Conservation (phyloP, 2,329 filamentous ascomycete genomes). For the Xylaria sp. region DNA sequence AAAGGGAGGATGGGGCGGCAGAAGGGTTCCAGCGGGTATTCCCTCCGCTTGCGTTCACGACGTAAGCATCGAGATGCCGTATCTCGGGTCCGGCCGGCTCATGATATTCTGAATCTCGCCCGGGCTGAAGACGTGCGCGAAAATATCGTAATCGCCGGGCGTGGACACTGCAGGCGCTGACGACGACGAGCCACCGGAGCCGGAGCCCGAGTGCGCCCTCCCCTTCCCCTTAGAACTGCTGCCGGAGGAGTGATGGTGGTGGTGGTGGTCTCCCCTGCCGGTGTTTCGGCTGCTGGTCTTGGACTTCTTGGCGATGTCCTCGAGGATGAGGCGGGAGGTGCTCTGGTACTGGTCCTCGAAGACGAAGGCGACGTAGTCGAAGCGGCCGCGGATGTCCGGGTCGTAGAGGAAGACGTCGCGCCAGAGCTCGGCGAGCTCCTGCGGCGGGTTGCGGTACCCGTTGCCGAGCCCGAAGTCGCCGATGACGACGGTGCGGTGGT, state of each 20-base stretch:
- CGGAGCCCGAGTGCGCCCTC: constrained; percentile 36
- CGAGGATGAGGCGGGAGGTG: constrained; percentile 55
- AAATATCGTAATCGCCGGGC: constrained; percentile 55
- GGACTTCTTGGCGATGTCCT: constrained; percentile 59
- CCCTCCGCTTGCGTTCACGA: constrained; percentile 12
- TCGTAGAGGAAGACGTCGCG: constrained; percentile 66
- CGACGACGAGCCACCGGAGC: constrained; percentile 24
- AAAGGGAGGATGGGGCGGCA: too few relatives aligned
- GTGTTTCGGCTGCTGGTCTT: constrained; percentile 29
- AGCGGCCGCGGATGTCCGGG: constrained; percentile 63
- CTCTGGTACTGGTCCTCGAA: constrained; percentile 62
- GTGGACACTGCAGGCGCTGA: too few relatives aligned
- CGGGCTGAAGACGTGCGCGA: constrained; percentile 54
- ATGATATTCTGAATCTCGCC: constrained; percentile 54
- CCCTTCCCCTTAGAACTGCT: constrained; percentile 36
- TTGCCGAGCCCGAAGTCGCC: constrained; percentile 69
- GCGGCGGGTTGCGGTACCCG: constrained; percentile 64
- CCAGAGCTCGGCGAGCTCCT: constrained; percentile 68
- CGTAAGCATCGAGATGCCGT: constrained; percentile 56
- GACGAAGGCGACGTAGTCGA: constrained; percentile 64
- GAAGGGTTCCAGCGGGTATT: background rate
- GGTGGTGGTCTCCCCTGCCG: constrained; percentile 30
- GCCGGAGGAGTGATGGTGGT: constrained; percentile 4
- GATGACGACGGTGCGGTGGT: constrained; percentile 60
- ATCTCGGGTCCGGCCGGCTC: constrained; percentile 56